Base-by-base conservation (phyloP, 2,329 filamentous ascomycete species). In the Fusarium cicatricum region DNA sequence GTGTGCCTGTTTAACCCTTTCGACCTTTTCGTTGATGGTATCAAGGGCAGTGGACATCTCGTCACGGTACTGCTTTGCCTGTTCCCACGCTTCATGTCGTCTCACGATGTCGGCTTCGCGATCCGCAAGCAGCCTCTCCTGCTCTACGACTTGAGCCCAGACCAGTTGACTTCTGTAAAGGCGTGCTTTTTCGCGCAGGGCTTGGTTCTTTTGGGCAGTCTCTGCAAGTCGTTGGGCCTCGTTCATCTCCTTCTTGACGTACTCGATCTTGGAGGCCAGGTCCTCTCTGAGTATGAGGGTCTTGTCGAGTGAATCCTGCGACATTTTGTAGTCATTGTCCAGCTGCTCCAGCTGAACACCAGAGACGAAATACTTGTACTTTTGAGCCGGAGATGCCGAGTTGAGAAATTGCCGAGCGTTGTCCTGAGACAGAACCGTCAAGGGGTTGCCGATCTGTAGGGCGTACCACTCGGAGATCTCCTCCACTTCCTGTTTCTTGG, bases 341-440 rank as follows among this genome's bases (percentile, higher is more conserved):
- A 99, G 82, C 66, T 94, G 89, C 72, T 98, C 92, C 1, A 99
- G 84, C 68, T 98, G 93, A 0, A 97, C 96, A 21, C 95, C 95
- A 67, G 93, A 92, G 56, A 97, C 85, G 71, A 99, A 99, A 70
- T 97, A 97, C 65, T 91, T 95, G 80, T 98, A 99, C 72, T 99
- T 99, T 56, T 94, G 88, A 4, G 85, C 79, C 0, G 92, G 85
- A 3, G 87, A 90, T 11, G 95, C 94, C 31, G 88, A 85, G 70
- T 94, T 96, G 37, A 99, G 82, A 68, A 99, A 99, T 54, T 96
- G 90, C 11, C 95, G 87, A 11, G 95, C 95, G 74, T 93, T 92
- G 71, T 99, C 95, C 74, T 99, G 95, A 1, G 93, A 97, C 15
- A 99, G 82, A 7, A 98, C 90, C 55, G 96, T 98, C 78, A 99